These are phyloP conservation scores for Melaleuca alternifolia DNA, from an alignment of 345 rosid genomes.

Conservation along the genomic window DNA sequence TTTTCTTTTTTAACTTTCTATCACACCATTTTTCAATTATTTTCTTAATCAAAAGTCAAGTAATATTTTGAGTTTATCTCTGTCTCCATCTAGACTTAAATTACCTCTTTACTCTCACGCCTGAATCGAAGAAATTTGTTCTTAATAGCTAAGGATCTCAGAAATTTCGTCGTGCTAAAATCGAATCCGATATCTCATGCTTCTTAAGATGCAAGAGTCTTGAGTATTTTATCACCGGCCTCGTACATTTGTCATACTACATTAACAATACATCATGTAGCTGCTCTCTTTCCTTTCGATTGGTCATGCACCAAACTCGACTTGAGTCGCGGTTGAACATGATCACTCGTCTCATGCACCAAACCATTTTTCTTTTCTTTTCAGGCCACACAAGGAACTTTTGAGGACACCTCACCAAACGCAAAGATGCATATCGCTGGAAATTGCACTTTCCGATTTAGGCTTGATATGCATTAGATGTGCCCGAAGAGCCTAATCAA, in stretches of 20 bases:
- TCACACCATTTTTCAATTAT: not conserved
- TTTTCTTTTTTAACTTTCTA: not conserved
- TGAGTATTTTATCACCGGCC: not conserved
- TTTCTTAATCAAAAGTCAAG: not conserved
- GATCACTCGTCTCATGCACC: not conserved
- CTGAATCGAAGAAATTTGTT: not conserved
- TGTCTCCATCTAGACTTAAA: not conserved
- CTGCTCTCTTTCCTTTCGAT: not conserved
- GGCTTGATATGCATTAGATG: not conserved
- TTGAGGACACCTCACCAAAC: not conserved
- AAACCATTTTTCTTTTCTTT: not conserved
- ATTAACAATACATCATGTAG: not conserved
- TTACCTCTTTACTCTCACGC: not conserved
- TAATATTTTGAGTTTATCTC: not conserved
- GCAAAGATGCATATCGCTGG: not conserved
- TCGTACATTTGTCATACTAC: not conserved
- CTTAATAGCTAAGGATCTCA: not conserved
- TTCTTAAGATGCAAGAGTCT: not conserved
- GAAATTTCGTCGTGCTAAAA: not conserved
- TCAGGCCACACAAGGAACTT: not conserved
- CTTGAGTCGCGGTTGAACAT: not conserved
- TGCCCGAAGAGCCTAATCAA: not conserved
- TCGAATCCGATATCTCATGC: not conserved
- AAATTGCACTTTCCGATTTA: not conserved
- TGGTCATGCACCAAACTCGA: not conserved